Evolutionary conservation across 106 monocot genomes (phyloP).

Genomic region (Apostasia shenzhenica): DNA sequence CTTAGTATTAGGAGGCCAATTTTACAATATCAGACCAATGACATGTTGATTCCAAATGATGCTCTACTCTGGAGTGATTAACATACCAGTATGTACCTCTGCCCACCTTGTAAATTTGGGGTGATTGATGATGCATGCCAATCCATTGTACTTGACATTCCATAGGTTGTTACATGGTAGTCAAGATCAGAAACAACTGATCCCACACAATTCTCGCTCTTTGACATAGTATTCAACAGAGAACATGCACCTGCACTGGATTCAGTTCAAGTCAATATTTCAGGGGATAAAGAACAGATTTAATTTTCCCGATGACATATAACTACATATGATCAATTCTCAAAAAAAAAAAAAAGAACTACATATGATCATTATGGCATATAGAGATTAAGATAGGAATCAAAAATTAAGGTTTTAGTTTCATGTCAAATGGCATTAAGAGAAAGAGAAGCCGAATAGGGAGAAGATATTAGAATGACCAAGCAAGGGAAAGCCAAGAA

Average conservation of each 20-base stretch:
- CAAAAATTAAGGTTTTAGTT: too few species aligned
- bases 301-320: too few species aligned
- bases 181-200: constrained; percentile 1
- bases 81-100: constrained; percentile 29
- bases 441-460: too few species aligned
- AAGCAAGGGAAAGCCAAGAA: too few species aligned
- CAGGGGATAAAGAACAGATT: too few species aligned
- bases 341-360: too few species aligned
- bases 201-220: background rate
- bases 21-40: background rate
- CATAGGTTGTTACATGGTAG: constrained; percentile 29
- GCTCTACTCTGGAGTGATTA: background rate
- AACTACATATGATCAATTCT: too few species aligned
- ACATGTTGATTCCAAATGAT: background rate
- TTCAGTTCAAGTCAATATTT: background rate
- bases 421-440: too few species aligned
- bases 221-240: constrained; percentile 13
- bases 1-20: too few species aligned
- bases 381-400: too few species aligned
- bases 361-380: too few species aligned
- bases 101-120: constrained; percentile 29
- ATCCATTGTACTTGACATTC: constrained; percentile 26
- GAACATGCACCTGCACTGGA: constrained; percentile 40
- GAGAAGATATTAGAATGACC: too few species aligned
- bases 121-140: constrained; percentile 40